Evolutionary conservation across 139 green algal species (phyloP).

Genomic region (Chlorella sp.): DNA sequence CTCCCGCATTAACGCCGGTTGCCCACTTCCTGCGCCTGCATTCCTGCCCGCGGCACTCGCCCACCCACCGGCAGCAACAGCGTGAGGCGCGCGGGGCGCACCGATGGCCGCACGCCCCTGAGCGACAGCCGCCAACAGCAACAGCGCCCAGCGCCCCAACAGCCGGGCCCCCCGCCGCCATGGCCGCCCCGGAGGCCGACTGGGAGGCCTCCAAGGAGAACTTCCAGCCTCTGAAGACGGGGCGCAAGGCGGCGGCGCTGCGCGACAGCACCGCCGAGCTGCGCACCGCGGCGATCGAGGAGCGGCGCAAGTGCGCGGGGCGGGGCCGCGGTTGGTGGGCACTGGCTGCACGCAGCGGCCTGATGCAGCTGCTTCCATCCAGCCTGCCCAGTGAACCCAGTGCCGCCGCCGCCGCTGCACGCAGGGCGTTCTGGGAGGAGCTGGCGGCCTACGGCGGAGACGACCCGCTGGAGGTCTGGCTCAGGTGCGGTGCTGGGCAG

Average conservation of each 20-base stretch:
- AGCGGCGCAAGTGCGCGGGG: conserved; percentile 29
- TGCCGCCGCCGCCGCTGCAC: background rate
- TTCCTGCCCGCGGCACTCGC: no score
- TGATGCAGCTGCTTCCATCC: background rate
- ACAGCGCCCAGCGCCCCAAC: background rate
- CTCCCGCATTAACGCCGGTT: no score
- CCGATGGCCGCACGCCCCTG: no score
- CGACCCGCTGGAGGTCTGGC: conserved; percentile 84
- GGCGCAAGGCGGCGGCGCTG: conserved; percentile 64
- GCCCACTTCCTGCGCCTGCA: no score
- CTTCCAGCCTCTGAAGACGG: conserved; percentile 77
- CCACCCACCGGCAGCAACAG: no score
- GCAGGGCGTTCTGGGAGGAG: conserved; percentile 66
- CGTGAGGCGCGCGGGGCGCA: no score
- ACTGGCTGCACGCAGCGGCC: no score
- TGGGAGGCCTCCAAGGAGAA: conserved; percentile 94
- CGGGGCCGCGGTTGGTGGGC: background rate
- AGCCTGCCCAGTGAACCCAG: background rate
- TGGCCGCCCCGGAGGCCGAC: conserved; percentile 34
- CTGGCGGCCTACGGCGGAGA: conserved; percentile 77
- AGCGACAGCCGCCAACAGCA: background rate
- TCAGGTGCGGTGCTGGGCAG: conserved; percentile 62
- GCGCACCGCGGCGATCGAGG: conserved; percentile 32
- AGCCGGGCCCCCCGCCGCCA: no score
- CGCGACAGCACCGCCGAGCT: conserved; percentile 36